Percentiles rank a stretch among this genome's conserved stretches.
These are phyloP conservation scores for Cardiospermum halicacabum DNA, from an alignment of 345 rosid genomes.

Conservation along the genomic window DNA sequence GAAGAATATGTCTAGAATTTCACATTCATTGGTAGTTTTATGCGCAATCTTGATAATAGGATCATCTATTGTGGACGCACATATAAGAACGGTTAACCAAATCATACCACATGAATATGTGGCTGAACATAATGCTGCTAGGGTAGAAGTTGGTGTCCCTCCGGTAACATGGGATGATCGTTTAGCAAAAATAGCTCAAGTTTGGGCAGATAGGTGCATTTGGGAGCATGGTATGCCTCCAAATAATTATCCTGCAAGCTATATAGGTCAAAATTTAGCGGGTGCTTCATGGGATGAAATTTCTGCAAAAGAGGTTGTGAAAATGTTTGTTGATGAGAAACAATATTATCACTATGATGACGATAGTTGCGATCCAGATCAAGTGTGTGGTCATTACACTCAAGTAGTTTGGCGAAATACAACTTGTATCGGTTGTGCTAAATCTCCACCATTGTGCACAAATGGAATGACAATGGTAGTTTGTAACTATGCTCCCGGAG, in stretches of 20 bases:
- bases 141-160: constrained; percentile 30
- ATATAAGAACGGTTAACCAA: too few species aligned
- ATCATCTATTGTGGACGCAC: neutral
- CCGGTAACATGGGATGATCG: constrained; percentile 42
- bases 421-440: constrained; percentile 58
- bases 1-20: too few species aligned
- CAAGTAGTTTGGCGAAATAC: constrained; percentile 67
- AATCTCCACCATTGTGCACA: constrained; percentile 32
- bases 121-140: constrained; percentile 43
- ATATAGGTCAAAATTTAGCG: constrained; percentile 3
- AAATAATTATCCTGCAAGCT: too few species aligned
- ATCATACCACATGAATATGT: constrained; percentile 31
- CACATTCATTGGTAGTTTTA: too few species aligned
- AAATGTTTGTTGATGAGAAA: constrained; percentile 54
- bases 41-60: neutral
- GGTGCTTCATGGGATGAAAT: constrained; percentile 58
- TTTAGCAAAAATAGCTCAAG: constrained; percentile 40
- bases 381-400: constrained; percentile 63
- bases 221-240: too few species aligned
- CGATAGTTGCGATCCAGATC: constrained; percentile 40
- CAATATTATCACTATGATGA: constrained; percentile 36
- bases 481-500: constrained; percentile 64
- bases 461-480: constrained; percentile 41
- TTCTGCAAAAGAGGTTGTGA: constrained; percentile 34
- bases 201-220: constrained; percentile 21